Conservation (phyloP, 768 basidiomycete genomes). For the Punctularia strigosozonata region DNA sequence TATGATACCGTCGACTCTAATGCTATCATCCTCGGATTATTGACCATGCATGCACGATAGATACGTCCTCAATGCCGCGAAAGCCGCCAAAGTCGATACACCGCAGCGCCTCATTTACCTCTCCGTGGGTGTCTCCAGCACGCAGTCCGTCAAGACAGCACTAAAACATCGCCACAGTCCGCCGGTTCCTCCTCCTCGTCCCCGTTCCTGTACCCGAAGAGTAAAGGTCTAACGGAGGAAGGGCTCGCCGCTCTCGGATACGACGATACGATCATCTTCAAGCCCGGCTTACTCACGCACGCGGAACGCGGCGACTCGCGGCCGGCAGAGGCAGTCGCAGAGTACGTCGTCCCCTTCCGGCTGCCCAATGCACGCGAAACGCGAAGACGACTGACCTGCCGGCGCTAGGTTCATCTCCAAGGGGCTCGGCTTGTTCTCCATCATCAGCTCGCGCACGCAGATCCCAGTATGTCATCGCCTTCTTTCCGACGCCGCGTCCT, state of each 20-base stretch:
- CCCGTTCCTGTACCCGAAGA: slow-evolving; percentile 46
- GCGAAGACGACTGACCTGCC: too few species aligned
- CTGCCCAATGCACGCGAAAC: too few species aligned
- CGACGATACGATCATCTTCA: slow-evolving; percentile 56
- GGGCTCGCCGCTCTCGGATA: slow-evolving; percentile 60
- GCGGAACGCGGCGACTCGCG: slow-evolving; percentile 31
- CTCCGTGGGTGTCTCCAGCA: slow-evolving; percentile 33
- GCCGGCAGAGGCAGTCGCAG: slow-evolving; percentile 26
- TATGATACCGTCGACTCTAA: slow-evolving; percentile 20
- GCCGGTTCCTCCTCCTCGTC: slow-evolving; percentile 36
- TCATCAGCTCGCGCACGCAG: background rate
- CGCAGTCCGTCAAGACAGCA: background rate
- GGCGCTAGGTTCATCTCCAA: too few species aligned
- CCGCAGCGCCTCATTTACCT: slow-evolving; percentile 60
- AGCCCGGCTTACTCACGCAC: slow-evolving; percentile 44
- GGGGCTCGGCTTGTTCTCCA: too few species aligned
- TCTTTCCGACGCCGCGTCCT: background rate
- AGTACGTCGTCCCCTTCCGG: slow-evolving; percentile 29
- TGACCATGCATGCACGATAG: slow-evolving; percentile 21
- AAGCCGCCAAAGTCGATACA: slow-evolving; percentile 43
- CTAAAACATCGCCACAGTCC: slow-evolving; percentile 21
- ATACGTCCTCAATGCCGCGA: slow-evolving; percentile 66
- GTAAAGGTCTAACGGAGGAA: slow-evolving; percentile 66
- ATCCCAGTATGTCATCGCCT: slow-evolving; percentile 1
- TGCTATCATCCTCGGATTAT: background rate